Conservation (phyloP, 805 yeast species). For the Nakazawaea anatomiae region DNA sequence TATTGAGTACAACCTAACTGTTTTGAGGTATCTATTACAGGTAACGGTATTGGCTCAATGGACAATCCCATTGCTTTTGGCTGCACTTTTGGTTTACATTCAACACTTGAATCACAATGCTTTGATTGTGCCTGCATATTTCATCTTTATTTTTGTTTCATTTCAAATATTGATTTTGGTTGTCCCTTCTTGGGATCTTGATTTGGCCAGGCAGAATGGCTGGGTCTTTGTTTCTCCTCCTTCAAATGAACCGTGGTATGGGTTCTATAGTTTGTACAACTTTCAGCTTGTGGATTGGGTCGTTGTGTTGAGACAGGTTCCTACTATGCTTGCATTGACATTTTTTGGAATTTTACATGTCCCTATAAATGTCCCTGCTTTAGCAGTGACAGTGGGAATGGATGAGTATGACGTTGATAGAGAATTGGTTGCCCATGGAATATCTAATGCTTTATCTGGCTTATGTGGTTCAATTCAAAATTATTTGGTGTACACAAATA, state of each 20-base stretch:
- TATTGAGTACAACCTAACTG: slow-evolving; percentile 54
- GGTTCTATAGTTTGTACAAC: slow-evolving; percentile 69
- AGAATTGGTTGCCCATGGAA: slow-evolving; percentile 92
- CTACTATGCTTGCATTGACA: slow-evolving; percentile 92
- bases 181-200: slow-evolving; percentile 61
- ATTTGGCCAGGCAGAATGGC: slow-evolving; percentile 60
- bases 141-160: slow-evolving; percentile 59
- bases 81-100: slow-evolving; percentile 52
- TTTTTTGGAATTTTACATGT: slow-evolving; percentile 95
- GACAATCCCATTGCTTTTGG: slow-evolving; percentile 62
- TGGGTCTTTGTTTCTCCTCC: slow-evolving; percentile 77
- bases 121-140: slow-evolving; percentile 73
- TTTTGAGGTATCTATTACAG: slow-evolving; percentile 42
- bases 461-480: slow-evolving; percentile 84
- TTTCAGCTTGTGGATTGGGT: slow-evolving; percentile 71
- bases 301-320: slow-evolving; percentile 61
- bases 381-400: slow-evolving; percentile 85
- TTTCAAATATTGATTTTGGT: slow-evolving; percentile 66
- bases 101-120: slow-evolving; percentile 60
- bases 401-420: slow-evolving; percentile 86
- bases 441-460: slow-evolving; percentile 84
- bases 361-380: slow-evolving; percentile 95
- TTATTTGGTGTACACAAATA: slow-evolving; percentile 90
- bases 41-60: slow-evolving; percentile 51
- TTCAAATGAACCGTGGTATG: slow-evolving; percentile 81